Conservation (phyloP, 2,329 filamentous ascomycete genomes). For the Atkinsonella texensis region DNA sequence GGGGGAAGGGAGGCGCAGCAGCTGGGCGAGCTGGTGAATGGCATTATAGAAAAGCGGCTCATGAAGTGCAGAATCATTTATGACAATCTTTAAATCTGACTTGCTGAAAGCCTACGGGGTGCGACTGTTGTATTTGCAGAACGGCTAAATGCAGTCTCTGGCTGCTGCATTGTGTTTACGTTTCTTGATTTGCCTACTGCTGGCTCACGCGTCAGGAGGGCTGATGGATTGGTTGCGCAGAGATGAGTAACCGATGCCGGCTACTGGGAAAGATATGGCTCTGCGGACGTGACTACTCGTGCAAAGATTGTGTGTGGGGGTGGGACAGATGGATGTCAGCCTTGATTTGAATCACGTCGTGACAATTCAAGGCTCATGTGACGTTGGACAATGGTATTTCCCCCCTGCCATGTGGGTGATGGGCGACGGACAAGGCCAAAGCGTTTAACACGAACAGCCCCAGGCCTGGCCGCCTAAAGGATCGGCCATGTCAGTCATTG, state of each 20-base stretch:
- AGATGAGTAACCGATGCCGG: not conserved
- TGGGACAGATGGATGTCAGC: not conserved
- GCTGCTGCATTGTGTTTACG: not conserved
- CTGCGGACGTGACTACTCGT: not conserved
- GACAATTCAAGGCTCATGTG: too few relatives aligned
- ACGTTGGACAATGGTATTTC: too few relatives aligned
- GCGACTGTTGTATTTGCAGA: not conserved
- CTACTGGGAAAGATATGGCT: not conserved
- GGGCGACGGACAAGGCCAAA: too few relatives aligned
- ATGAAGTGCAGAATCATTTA: not conserved
- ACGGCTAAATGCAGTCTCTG: not conserved
- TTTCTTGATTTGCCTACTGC: too few relatives aligned
- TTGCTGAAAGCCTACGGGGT: constrained; percentile 3
- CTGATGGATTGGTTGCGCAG: too few relatives aligned
- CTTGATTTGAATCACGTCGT: not conserved
- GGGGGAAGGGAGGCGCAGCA: not conserved
- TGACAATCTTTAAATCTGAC: not conserved
- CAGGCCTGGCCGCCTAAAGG: not conserved
- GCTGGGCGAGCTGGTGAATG: not conserved
- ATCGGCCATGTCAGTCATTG: not conserved
- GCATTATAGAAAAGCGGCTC: not conserved
- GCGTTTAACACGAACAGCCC: not conserved
- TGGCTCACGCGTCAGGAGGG: too few relatives aligned
- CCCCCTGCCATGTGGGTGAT: too few relatives aligned
- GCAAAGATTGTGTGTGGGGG: not conserved